These are phyloP conservation scores for Bullera alba DNA, from an alignment of 768 basidiomycete genomes.

Conservation along the genomic window DNA sequence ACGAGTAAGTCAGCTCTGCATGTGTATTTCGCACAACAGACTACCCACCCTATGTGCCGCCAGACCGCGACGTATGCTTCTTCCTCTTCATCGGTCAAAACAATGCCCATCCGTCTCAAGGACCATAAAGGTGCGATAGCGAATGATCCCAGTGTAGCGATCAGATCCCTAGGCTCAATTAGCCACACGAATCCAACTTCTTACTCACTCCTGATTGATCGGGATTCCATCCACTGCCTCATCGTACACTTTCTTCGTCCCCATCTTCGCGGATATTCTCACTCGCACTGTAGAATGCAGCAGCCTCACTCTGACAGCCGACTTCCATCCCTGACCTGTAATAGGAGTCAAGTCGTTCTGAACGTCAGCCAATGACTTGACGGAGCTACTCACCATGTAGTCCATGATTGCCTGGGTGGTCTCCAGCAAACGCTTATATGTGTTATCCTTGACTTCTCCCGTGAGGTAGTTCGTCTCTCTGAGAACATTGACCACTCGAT, in stretches of 20 bases:
- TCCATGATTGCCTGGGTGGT: constrained; percentile 38
- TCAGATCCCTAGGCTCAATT: constrained; percentile 29
- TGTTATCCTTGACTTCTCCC: constrained; percentile 16
- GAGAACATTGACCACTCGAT: constrained; percentile 30
- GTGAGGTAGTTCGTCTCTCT: constrained; percentile 44
- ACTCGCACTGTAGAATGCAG: constrained; percentile 40
- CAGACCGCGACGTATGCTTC: constrained; percentile 33
- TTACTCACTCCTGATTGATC: constrained; percentile 43
- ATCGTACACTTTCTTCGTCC: constrained; percentile 32
- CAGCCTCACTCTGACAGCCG: constrained; percentile 37
- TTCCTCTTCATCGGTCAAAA: constrained; percentile 24
- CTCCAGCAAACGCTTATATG: constrained; percentile 33
- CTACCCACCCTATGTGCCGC: constrained; percentile 41
- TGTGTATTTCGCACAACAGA: background rate
- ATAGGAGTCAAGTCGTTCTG: constrained; percentile 41
- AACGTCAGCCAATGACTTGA: background rate
- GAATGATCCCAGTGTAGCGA: constrained; percentile 42
- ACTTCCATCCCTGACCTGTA: constrained; percentile 37
- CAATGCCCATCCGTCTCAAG: constrained; percentile 26
- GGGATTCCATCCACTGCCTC: constrained; percentile 31
- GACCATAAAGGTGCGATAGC: constrained; percentile 43
- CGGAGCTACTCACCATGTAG: constrained; percentile 18
- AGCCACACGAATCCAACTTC: background rate
- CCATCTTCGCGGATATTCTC: constrained; percentile 22
- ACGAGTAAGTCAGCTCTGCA: background rate